Evolutionary conservation across 78 protist species (phyloP).

Genomic region (Abeoforma whisleri): DNA sequence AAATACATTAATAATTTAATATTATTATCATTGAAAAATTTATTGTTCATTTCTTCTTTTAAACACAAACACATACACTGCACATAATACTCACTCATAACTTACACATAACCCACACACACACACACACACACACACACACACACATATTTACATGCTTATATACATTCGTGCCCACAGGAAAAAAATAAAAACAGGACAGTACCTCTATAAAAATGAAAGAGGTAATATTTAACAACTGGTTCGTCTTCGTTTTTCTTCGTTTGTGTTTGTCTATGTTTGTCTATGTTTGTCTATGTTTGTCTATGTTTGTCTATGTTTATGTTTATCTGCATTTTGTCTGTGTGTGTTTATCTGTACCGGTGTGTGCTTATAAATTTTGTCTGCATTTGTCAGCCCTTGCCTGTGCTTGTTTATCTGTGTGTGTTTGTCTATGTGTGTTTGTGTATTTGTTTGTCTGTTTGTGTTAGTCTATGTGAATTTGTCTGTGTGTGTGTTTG

Average conservation of each 20-base stretch:
- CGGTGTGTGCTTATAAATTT: background rate
- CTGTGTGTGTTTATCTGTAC: constrained; percentile 21
- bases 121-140: constrained; percentile 22
- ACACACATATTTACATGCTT: background rate
- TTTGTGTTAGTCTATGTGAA: no score
- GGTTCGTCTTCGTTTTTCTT: constrained; percentile 6
- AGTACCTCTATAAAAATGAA: background rate
- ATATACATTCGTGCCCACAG: background rate
- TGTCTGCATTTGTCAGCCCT: constrained; percentile 7
- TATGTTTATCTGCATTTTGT: constrained; percentile 9
- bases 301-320: constrained; percentile 7
- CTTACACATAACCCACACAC: background rate
- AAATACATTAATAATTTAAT: no score
- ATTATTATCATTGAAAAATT: no score
- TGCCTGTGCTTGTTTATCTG: constrained; percentile 12
- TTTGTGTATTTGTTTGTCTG: no score
- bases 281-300: constrained; percentile 19
- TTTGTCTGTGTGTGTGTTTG: no score
- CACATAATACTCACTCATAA: no score
- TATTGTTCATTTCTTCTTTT: no score
- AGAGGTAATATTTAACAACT: background rate
- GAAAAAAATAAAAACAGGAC: background rate
- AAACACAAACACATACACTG: no score
- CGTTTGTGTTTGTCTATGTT: background rate
- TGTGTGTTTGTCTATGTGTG: constrained; percentile 30